phyloP scores from a whole-genome alignment of 2,329 filamentous ascomycete species.

The Ophiostoma quercus region DNA sequence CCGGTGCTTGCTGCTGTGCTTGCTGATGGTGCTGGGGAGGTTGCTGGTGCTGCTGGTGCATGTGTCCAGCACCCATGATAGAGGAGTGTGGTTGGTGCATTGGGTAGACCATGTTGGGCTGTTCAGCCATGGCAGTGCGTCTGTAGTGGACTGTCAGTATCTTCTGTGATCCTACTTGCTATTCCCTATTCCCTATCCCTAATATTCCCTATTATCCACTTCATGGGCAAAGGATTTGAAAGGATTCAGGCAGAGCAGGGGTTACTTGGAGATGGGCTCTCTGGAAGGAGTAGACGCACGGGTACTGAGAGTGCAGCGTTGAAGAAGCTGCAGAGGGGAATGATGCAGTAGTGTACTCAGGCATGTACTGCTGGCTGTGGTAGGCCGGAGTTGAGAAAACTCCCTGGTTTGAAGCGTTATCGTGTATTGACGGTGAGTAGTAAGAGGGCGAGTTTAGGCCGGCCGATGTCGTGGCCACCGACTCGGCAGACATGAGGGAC shows the following conservation, averaged over 20 bases:
- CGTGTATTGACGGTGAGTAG: conserved; percentile 28
- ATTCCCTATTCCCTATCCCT: neutral
- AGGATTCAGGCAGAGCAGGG: neutral
- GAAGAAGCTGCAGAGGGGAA: conserved; percentile 30
- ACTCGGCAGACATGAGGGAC: conserved; percentile 45
- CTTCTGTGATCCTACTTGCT: neutral
- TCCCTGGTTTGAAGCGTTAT: conserved; percentile 29
- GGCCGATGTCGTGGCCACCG: conserved; percentile 35
- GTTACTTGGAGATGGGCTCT: neutral
- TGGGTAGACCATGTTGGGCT: conserved; percentile 14
- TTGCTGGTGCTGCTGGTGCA: conserved; percentile 24
- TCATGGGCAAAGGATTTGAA: neutral
- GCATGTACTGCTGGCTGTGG: conserved; percentile 33
- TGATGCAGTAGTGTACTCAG: conserved; percentile 31
- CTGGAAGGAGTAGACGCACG: conserved; percentile 29
- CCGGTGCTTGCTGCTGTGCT: neutral
- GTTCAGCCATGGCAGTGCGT: conserved; percentile 13
- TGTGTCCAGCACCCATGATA: conserved; percentile 3
- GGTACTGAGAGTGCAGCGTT: conserved; percentile 33
- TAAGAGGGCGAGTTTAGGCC: conserved; percentile 43
- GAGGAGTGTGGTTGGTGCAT: conserved; percentile 2
- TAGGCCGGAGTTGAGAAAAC: conserved; percentile 35
- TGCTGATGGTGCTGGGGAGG: conserved; percentile 21
- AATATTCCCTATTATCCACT: neutral
- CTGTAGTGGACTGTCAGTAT: neutral